Evolutionary conservation across 2,329 filamentous ascomycete genomes (phyloP).

Genomic region (Penicillium sp.): DNA sequence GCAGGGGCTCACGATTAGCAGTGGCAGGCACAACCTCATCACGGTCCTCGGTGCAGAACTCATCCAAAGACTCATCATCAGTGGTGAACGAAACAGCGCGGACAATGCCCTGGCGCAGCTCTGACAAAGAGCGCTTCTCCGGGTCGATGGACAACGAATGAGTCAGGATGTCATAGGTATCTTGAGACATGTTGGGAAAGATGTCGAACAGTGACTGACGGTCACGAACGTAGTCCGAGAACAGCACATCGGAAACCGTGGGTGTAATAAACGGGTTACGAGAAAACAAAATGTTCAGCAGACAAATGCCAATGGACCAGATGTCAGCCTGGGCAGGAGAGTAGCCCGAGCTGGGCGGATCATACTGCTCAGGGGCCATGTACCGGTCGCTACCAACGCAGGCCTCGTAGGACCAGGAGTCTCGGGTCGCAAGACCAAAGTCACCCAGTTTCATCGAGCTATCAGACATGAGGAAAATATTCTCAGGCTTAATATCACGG

Average conservation of each 20-base stretch:
- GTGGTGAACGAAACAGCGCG: slow-evolving; percentile 90
- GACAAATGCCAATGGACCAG: slow-evolving; percentile 95
- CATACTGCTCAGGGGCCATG: slow-evolving; percentile 98
- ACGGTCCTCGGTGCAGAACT: slow-evolving; percentile 84
- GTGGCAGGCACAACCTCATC: slow-evolving; percentile 73
- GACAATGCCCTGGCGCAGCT: slow-evolving; percentile 73
- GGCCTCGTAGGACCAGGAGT: slow-evolving; percentile 86
- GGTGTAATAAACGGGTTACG: slow-evolving; percentile 94
- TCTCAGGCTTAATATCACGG: slow-evolving; percentile 98
- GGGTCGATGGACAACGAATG: slow-evolving; percentile 92
- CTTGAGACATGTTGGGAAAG: slow-evolving; percentile 97
- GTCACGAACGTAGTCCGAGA: slow-evolving; percentile 88
- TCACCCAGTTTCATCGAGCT: slow-evolving; percentile 96
- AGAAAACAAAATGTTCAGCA: slow-evolving; percentile 94
- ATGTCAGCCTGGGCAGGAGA: slow-evolving; percentile 91
- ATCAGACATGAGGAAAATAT: slow-evolving; percentile 87
- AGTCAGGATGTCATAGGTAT: slow-evolving; percentile 91
- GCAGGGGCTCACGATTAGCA: slow-evolving; percentile 90
- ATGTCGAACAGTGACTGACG: slow-evolving; percentile 96
- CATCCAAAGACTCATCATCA: slow-evolving; percentile 85
- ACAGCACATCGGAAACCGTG: slow-evolving; percentile 85
- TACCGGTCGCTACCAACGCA: slow-evolving; percentile 97
- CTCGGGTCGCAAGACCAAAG: slow-evolving; percentile 87
- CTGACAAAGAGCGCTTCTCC: slow-evolving; percentile 77
- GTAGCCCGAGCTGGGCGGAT: slow-evolving; percentile 83